phyloP scores from a whole-genome alignment of 129 eudicot species.

The Logfia minima region DNA sequence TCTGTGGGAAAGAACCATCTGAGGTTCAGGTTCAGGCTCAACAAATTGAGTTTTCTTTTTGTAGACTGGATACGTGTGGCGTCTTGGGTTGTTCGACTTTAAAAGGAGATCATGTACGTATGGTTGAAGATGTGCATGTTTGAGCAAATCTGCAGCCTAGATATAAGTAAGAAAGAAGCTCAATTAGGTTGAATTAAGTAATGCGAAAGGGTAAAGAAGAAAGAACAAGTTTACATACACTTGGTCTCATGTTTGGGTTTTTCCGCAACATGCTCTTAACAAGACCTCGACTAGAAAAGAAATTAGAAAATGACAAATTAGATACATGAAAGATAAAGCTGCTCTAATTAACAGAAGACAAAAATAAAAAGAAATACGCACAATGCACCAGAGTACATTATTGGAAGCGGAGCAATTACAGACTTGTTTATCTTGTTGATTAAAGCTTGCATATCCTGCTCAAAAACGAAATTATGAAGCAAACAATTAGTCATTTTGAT shows the following conservation, averaged over 20 bases:
- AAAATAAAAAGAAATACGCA: conserved; percentile 41
- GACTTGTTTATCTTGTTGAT: conserved; percentile 91
- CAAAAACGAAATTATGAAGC: conserved; percentile 24
- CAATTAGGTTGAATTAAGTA: background rate
- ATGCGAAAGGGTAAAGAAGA: conserved; percentile 14
- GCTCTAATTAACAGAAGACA: background rate
- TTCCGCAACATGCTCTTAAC: conserved; percentile 92
- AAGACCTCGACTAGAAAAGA: conserved; percentile 70
- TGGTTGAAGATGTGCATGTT: conserved; percentile 80
- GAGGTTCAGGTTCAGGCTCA: conserved; percentile 44
- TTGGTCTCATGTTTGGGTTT: conserved; percentile 91
- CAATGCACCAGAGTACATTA: conserved; percentile 88
- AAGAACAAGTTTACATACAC: conserved; percentile 51
- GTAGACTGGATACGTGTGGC: conserved; percentile 47
- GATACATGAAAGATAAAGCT: background rate
- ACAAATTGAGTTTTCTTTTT: conserved; percentile 55
- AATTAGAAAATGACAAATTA: background rate
- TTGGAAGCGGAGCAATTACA: conserved; percentile 83
- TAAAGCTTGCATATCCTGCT: conserved; percentile 93
- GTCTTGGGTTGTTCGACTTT: conserved; percentile 51
- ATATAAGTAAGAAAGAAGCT: conserved; percentile 11
- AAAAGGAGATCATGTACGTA: conserved; percentile 53
- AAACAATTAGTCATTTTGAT: conserved; percentile 2
- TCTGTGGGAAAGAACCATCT: conserved; percentile 32
- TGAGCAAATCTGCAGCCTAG: conserved; percentile 95